A percentile compares a stretch with the other conserved stretches of the same genome.
Evolutionary conservation across 2,329 filamentous ascomycete species (phyloP).

Genomic region (Nemania abortiva): DNA sequence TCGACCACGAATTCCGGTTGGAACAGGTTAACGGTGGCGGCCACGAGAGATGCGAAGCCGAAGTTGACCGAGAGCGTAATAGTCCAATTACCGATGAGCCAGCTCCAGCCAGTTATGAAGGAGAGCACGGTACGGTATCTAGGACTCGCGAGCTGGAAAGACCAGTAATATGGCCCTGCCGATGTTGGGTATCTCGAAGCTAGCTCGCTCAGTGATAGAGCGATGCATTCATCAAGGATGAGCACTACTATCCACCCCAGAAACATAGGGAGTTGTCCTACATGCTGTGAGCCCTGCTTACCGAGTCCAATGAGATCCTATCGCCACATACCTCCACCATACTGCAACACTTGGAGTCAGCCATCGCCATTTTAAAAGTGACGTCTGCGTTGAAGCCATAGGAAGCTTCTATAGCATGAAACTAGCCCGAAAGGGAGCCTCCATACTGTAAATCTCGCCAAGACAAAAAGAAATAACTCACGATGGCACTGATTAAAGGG

Average conservation of each 20-base stretch:
- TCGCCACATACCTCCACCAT: conserved; percentile 51
- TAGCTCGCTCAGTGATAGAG: conserved; percentile 63
- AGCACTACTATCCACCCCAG: conserved; percentile 68
- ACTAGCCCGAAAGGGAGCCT: not conserved
- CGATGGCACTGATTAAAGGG: conserved; percentile 52
- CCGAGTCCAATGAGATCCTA: not conserved
- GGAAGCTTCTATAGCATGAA: not conserved
- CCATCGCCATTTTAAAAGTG: not conserved
- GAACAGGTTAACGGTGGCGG: conserved; percentile 65
- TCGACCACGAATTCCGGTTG: conserved; percentile 64
- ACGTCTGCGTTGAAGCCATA: not conserved
- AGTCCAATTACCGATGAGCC: conserved; percentile 65
- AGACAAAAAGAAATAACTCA: not conserved
- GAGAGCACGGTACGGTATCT: conserved; percentile 60
- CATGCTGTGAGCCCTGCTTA: conserved; percentile 6
- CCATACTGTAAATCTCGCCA: not conserved
- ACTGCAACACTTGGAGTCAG: conserved; percentile 37
- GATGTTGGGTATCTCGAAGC: conserved; percentile 65
- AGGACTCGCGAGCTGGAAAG: conserved; percentile 60
- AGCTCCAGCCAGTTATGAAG: conserved; percentile 66
- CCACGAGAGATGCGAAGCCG: conserved; percentile 66
- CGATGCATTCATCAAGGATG: conserved; percentile 64
- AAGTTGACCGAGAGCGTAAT: conserved; percentile 67
- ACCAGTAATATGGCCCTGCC: conserved; percentile 66
- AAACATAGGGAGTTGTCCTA: conserved; percentile 67